Evolutionary conservation across 768 basidiomycete species (phyloP).

Genomic region (Termitomyces sp.): DNA sequence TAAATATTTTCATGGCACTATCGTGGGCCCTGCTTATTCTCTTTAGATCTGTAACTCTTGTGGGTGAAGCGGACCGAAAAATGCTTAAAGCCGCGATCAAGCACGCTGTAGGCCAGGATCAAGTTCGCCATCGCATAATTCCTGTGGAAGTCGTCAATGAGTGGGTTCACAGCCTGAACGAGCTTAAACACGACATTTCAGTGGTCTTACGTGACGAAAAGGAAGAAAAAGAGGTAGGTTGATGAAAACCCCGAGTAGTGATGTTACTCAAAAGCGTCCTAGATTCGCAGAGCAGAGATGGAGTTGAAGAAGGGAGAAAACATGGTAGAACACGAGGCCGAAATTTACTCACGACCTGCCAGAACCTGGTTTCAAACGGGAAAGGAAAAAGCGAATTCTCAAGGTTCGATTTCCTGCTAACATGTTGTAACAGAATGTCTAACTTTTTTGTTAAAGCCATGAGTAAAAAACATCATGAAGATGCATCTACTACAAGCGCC

Average conservation of each 20-base stretch:
- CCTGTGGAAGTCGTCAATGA: constrained; percentile 69
- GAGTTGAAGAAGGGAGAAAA: constrained; percentile 94
- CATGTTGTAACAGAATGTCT: constrained; percentile 7
- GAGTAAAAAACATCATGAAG: constrained; percentile 76
- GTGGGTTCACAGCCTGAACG: constrained; percentile 68
- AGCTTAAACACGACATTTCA: constrained; percentile 71
- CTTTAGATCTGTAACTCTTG: constrained; percentile 84
- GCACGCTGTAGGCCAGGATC: constrained; percentile 72
- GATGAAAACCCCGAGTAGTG: constrained; percentile 1
- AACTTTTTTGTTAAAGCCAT: constrained; percentile 43
- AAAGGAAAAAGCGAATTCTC: constrained; percentile 77
- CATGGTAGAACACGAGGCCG: constrained; percentile 87
- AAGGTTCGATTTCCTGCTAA: constrained; percentile 47
- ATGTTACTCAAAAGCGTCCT: constrained; percentile 9
- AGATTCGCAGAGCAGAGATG: constrained; percentile 94
- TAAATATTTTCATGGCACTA: constrained; percentile 34
- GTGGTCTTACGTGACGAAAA: constrained; percentile 87
- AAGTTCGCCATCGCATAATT: constrained; percentile 85
- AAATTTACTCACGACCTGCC: constrained; percentile 91
- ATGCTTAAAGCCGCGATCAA: constrained; percentile 96
- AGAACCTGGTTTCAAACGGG: constrained; percentile 97
- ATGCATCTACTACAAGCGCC: constrained; percentile 35
- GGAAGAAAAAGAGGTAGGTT: constrained; percentile 83
- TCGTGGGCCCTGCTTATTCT: constrained; percentile 1
- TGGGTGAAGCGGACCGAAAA: constrained; percentile 94